phyloP scores from a whole-genome alignment of 2,329 filamentous ascomycete genomes.

The Metarhizium brunneum region DNA sequence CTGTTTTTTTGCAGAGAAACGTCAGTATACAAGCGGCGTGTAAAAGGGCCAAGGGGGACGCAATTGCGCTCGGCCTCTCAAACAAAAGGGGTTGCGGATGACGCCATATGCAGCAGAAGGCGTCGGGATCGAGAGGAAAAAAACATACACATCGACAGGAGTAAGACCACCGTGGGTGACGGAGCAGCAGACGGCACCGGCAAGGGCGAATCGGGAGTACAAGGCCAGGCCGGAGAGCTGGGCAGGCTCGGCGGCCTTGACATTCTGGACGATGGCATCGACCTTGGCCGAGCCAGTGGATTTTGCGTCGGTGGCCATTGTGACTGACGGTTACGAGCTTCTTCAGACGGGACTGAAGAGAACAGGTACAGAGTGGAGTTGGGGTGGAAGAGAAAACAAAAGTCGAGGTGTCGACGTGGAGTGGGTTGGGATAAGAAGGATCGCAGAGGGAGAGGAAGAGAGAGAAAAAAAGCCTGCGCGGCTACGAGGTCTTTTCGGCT shows the following conservation, averaged over 20 bases:
- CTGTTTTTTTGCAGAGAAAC: conserved; percentile 31
- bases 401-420: conserved; percentile 2
- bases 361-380: conserved; percentile 7
- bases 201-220: conserved; percentile 94
- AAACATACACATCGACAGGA: conserved; percentile 96
- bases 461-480: conserved; percentile 1
- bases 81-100: not conserved
- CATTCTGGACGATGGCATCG: conserved; percentile 33
- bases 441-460: not conserved
- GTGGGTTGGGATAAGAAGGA: not conserved
- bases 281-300: conserved; percentile 33
- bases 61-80: not conserved
- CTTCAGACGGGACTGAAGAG: conserved; percentile 5
- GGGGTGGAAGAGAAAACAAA: conserved; percentile 1
- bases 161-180: conserved; percentile 95
- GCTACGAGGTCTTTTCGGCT: conserved; percentile 2
- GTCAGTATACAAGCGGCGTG: too few species aligned
- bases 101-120: too few species aligned
- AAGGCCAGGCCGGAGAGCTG: conserved; percentile 51
- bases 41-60: not conserved
- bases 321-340: conserved; percentile 12
- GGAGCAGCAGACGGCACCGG: conserved; percentile 95
- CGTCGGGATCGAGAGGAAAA: not conserved
- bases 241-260: conserved; percentile 29
- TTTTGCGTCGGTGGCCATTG: conserved; percentile 32